A percentile compares a stretch with the other conserved stretches of the same genome.
phyloP scores from a whole-genome alignment of 1,284 basidiomycete genomes.

The Inonotus hispidus region DNA sequence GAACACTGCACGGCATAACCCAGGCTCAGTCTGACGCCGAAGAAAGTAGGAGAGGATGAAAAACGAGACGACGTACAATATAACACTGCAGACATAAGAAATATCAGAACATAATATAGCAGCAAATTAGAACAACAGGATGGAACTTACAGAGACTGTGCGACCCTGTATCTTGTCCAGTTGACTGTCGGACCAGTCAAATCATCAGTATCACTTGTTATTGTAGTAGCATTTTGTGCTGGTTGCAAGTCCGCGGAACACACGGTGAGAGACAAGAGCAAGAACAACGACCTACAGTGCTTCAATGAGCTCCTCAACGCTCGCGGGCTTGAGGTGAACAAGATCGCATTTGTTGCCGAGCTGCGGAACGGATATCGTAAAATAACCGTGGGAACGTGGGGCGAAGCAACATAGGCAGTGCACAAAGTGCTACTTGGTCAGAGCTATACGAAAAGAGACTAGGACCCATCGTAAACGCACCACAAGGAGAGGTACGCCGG shows the following conservation, averaged over 20 bases:
- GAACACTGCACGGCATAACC: conserved; percentile 54
- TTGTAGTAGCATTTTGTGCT: conserved; percentile 6
- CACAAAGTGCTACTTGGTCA: background rate
- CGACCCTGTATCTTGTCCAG: conserved; percentile 79
- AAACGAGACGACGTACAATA: conserved; percentile 49
- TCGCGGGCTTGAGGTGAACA: conserved; percentile 67
- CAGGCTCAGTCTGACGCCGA: conserved; percentile 18
- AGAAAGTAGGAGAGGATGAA: conserved; percentile 19
- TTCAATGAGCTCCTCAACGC: conserved; percentile 83
- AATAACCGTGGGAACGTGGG: background rate
- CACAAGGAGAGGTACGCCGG: conserved; percentile 84
- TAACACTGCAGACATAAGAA: conserved; percentile 54
- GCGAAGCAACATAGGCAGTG: background rate
- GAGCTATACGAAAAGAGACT: background rate
- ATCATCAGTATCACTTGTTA: background rate
- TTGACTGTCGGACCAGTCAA: conserved; percentile 41
- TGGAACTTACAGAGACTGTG: conserved; percentile 74
- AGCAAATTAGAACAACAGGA: background rate
- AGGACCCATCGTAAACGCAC: conserved; percentile 31
- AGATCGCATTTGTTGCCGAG: conserved; percentile 97
- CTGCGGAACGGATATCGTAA: conserved; percentile 38
- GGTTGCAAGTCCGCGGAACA: background rate
- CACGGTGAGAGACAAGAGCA: background rate
- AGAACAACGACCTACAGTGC: conserved; percentile 52
- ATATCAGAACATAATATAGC: conserved; percentile 10